Conservation (phyloP, 441 rosid species). For the Pelargonium cotyledonis region DNA sequence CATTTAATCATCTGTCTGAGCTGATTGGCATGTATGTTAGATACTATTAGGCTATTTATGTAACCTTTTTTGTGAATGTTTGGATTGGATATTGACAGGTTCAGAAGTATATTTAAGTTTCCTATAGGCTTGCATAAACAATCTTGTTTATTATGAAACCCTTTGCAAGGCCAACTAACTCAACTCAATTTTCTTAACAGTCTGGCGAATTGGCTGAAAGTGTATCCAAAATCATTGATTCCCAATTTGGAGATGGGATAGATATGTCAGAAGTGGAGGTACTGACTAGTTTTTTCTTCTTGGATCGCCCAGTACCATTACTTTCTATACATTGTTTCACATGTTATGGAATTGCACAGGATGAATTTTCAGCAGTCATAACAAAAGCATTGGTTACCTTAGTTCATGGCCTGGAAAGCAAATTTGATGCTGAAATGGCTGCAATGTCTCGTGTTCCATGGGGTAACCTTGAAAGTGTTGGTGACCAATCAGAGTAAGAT, state of each 20-base stretch:
- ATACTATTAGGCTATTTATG: neutral
- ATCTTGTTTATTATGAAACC: neutral
- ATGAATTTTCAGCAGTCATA: conserved; percentile 92
- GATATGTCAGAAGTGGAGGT: conserved; percentile 94
- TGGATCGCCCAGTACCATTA: conserved; percentile 18
- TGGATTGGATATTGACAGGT: neutral
- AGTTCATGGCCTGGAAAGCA: conserved; percentile 93
- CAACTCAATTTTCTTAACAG: conserved; percentile 40
- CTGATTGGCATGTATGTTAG: neutral
- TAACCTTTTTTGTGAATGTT: neutral
- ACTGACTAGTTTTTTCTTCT: conserved; percentile 12
- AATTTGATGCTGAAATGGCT: conserved; percentile 95
- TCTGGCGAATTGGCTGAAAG: conserved; percentile 97
- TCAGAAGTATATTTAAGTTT: neutral
- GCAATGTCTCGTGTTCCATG: conserved; percentile 96
- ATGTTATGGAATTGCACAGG: conserved; percentile 45
- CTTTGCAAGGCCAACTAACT: conserved; percentile 2
- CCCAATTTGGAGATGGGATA: conserved; percentile 72
- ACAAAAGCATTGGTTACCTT: conserved; percentile 82
- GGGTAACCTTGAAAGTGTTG: conserved; percentile 97
- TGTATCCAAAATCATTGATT: conserved; percentile 82
- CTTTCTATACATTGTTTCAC: conserved; percentile 20
- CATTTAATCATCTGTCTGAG: neutral
- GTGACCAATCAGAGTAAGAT: conserved; percentile 92
- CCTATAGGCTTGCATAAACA: conserved; percentile 1